Conservation (phyloP, 1,139 yeast species). For the Kodamaea fungicola region DNA sequence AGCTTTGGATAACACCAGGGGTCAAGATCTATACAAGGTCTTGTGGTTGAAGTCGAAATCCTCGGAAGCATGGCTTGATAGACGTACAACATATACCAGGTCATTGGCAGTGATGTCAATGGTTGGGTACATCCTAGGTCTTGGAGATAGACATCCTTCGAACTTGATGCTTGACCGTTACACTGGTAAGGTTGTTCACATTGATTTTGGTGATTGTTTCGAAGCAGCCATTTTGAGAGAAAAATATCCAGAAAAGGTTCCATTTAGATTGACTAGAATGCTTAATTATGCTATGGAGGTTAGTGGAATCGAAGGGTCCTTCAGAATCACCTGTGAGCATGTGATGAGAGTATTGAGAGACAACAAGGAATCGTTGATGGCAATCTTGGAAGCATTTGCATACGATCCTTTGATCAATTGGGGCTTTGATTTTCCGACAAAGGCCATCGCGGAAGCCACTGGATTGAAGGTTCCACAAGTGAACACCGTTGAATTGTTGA, state of each 20-base stretch:
- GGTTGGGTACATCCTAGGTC: slow-evolving; percentile 94
- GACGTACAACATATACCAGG: slow-evolving; percentile 93
- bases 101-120: slow-evolving; percentile 98
- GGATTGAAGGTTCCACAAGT: slow-evolving; percentile 64
- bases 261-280: slow-evolving; percentile 96
- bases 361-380: slow-evolving; percentile 95
- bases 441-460: slow-evolving; percentile 69
- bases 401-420: slow-evolving; percentile 97
- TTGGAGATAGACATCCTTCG: slow-evolving; percentile 98
- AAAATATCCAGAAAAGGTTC: slow-evolving; percentile 97
- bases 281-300: slow-evolving; percentile 98
- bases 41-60: slow-evolving; percentile 95
- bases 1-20: slow-evolving; percentile 92
- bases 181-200: slow-evolving; percentile 93
- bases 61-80: slow-evolving; percentile 96
- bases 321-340: slow-evolving; percentile 93
- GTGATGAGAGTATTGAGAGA: slow-evolving; percentile 93
- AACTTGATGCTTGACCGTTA: slow-evolving; percentile 91
- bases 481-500: slow-evolving; percentile 63
- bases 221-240: slow-evolving; percentile 97
- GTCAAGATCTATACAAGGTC: slow-evolving; percentile 93
- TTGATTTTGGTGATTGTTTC: slow-evolving; percentile 98
- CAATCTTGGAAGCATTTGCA: slow-evolving; percentile 96
- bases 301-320: slow-evolving; percentile 97
- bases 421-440: slow-evolving; percentile 94